Conservation (phyloP, 2,329 filamentous ascomycete species). For the Nothophaeocryptopus gaeumannii region DNA sequence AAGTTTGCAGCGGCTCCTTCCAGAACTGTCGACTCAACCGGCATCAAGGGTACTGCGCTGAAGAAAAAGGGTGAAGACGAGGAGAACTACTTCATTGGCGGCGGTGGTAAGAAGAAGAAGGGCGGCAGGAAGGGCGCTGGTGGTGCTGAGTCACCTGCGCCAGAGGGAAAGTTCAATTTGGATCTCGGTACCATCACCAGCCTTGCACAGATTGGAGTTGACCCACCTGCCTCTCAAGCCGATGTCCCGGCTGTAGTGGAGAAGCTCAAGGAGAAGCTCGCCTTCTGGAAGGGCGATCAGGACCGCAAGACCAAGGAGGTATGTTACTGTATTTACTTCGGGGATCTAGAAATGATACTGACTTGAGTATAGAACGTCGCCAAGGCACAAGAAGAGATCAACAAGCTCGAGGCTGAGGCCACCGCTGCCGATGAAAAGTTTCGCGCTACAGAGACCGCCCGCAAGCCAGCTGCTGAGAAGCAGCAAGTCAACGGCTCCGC, state of each 20-base stretch:
- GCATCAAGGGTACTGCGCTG: slow-evolving; percentile 79
- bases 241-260: slow-evolving; percentile 78
- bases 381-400: slow-evolving; percentile 94
- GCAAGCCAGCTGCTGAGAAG: slow-evolving; percentile 48
- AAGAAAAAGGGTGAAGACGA: slow-evolving; percentile 77
- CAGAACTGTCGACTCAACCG: slow-evolving; percentile 80
- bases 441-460: slow-evolving; percentile 45
- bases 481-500: slow-evolving; percentile 53
- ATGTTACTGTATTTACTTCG: slow-evolving; percentile 49
- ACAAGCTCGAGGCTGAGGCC: slow-evolving; percentile 73
- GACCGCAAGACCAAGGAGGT: slow-evolving; percentile 76
- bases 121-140: slow-evolving; percentile 71
- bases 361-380: slow-evolving; percentile 64
- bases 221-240: slow-evolving; percentile 80
- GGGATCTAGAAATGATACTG: neutral
- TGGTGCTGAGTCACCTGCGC: slow-evolving; percentile 51
- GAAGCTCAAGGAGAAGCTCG: slow-evolving; percentile 89
- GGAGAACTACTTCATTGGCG: slow-evolving; percentile 75
- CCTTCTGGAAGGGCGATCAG: slow-evolving; percentile 88
- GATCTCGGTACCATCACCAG: slow-evolving; percentile 91
- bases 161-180: slow-evolving; percentile 70
- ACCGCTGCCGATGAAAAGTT: slow-evolving; percentile 43
- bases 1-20: slow-evolving; percentile 75
- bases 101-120: slow-evolving; percentile 81
- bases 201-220: slow-evolving; percentile 76